These are phyloP conservation scores for Colletotrichum phormii DNA, from an alignment of 2,329 filamentous ascomycete species.

Conservation along the genomic window DNA sequence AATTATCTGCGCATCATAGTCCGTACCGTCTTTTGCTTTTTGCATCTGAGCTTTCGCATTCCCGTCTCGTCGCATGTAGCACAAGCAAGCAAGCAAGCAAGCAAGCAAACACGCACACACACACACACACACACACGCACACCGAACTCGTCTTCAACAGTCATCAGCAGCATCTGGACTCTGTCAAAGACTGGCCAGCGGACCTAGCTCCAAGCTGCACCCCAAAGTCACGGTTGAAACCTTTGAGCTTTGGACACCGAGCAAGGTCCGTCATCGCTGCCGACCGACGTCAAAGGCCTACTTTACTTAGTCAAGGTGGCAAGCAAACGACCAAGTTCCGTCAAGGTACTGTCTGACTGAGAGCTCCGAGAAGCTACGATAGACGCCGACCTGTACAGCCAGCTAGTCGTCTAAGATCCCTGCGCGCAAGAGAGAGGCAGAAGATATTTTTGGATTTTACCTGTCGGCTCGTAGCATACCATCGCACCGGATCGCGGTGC, in stretches of 20 bases:
- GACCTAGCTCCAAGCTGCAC: not conserved
- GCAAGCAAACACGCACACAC: not conserved
- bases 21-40: slow-evolving; percentile 3
- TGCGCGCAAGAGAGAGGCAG: slow-evolving; percentile 6
- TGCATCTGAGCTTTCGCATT: not conserved
- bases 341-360: not conserved
- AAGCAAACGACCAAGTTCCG: not conserved
- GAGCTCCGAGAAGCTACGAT: slow-evolving; percentile 4
- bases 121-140: not conserved
- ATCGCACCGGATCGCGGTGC: slow-evolving; percentile 3
- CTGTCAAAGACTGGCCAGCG: not conserved
- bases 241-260: not conserved
- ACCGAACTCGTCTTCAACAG: not conserved
- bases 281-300: no score
- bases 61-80: not conserved
- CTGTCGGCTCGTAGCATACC: slow-evolving; percentile 1
- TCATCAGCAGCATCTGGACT: no score
- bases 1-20: not conserved
- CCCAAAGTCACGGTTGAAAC: not conserved
- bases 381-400: not conserved
- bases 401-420: slow-evolving; percentile 12
- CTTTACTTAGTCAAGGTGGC: not conserved
- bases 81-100: not conserved
- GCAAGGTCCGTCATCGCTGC: slow-evolving; percentile 5
- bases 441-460: slow-evolving; percentile 32